These are phyloP conservation scores for Oryza glumipatula DNA, from an alignment of 176 grass and related monocot species.

Conservation along the genomic window DNA sequence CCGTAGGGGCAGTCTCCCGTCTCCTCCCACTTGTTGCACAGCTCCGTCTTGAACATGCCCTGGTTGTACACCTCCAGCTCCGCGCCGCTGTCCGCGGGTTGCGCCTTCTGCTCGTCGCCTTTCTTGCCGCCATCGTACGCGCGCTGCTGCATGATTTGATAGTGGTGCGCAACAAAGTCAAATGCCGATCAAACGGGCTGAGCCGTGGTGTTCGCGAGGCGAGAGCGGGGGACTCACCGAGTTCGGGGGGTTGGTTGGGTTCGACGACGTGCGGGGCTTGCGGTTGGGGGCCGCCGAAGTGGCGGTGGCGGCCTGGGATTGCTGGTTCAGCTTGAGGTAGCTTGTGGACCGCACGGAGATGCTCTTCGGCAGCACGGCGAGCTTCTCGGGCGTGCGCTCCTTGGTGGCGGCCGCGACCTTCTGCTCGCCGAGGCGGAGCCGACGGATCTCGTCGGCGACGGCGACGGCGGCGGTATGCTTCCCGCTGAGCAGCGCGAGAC, in stretches of 20 bases:
- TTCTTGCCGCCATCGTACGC: slow-evolving; percentile 46
- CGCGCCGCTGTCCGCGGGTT: slow-evolving; percentile 18
- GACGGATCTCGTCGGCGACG: slow-evolving; percentile 62
- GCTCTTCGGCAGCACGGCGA: slow-evolving; percentile 67
- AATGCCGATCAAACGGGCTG: not conserved
- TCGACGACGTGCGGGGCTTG: slow-evolving; percentile 39
- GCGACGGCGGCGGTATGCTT: slow-evolving; percentile 50
- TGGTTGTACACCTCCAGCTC: slow-evolving; percentile 97
- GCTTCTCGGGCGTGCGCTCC: slow-evolving; percentile 53
- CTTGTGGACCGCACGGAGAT: slow-evolving; percentile 86
- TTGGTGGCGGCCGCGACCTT: slow-evolving; percentile 23
- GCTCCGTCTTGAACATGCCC: slow-evolving; percentile 98
- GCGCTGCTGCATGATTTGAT: slow-evolving; percentile 49
- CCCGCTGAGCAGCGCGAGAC: slow-evolving; percentile 51
- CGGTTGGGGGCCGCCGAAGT: slow-evolving; percentile 21
- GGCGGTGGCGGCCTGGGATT: not conserved
- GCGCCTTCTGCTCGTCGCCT: slow-evolving; percentile 38
- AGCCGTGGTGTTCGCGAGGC: not conserved
- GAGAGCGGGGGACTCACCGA: slow-evolving; percentile 52
- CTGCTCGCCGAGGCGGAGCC: slow-evolving; percentile 44
- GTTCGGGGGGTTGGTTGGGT: slow-evolving; percentile 28
- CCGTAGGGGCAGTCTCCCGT: slow-evolving; percentile 82
- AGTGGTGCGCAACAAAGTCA: slow-evolving; percentile 6
- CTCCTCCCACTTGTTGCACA: slow-evolving; percentile 99
- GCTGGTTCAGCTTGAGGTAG: slow-evolving; percentile 72